Conservation (phyloP, 2,329 filamentous ascomycete genomes). For the Curvularia verruculosa region DNA sequence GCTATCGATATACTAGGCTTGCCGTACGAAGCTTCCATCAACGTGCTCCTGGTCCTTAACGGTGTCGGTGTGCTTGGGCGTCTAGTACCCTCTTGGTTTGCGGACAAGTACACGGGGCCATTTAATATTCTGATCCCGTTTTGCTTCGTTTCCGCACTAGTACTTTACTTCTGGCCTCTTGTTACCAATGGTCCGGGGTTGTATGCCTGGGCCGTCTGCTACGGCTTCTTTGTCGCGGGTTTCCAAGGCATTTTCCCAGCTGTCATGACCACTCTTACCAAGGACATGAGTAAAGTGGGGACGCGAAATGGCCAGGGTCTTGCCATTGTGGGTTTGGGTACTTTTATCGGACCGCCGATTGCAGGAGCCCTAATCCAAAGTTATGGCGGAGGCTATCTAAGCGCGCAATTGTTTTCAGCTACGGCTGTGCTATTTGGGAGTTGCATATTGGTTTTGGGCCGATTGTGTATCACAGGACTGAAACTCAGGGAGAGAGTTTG, state of each 20-base stretch:
- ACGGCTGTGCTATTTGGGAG: conserved; percentile 39
- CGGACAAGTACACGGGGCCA: conserved; percentile 60
- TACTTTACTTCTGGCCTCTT: conserved; percentile 64
- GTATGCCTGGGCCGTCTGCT: conserved; percentile 54
- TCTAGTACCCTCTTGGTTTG: conserved; percentile 59
- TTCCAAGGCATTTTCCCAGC: conserved; percentile 56
- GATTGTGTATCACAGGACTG: conserved; percentile 41
- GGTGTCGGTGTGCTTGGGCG: conserved; percentile 63
- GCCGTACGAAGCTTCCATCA: conserved; percentile 58
- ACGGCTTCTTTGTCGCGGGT: conserved; percentile 54
- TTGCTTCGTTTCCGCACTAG: conserved; percentile 53
- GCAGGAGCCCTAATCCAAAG: conserved; percentile 55
- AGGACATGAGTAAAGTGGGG: conserved; percentile 55
- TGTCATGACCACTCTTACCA: conserved; percentile 52
- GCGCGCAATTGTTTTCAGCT: conserved; percentile 53
- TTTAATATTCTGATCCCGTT: conserved; percentile 64
- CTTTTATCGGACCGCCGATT: conserved; percentile 55
- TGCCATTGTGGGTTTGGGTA: conserved; percentile 53
- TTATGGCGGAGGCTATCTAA: conserved; percentile 50
- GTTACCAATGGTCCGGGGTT: conserved; percentile 51
- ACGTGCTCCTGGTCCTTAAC: conserved; percentile 64
- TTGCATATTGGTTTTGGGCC: conserved; percentile 36
- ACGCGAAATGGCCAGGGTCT: conserved; percentile 58
- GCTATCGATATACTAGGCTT: conserved; percentile 54
- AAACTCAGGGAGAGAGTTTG: conserved; percentile 35